Evolutionary conservation across 495 filamentous ascomycete genomes (phyloP).

Genomic region (Xylaria acuta): DNA sequence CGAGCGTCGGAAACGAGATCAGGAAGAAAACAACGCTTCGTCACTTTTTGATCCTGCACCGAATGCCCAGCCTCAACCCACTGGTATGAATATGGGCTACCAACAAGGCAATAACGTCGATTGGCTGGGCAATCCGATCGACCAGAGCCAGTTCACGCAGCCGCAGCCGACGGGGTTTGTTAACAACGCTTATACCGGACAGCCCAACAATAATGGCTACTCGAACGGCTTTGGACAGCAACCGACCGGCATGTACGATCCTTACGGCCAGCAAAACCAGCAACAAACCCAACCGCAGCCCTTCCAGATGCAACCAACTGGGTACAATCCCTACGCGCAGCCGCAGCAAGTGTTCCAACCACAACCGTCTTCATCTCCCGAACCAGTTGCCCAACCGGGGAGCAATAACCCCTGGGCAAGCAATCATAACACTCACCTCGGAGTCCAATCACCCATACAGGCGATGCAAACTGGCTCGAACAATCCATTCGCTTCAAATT

Average conservation of each 20-base stretch:
- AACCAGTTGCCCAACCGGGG: slow-evolving; percentile 69
- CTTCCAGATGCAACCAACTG: slow-evolving; percentile 48
- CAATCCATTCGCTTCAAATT: slow-evolving; percentile 82
- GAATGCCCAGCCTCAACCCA: slow-evolving; percentile 72
- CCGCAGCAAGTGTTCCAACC: slow-evolving; percentile 50
- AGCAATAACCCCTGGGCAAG: slow-evolving; percentile 86
- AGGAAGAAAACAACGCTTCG: slow-evolving; percentile 87
- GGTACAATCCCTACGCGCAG: slow-evolving; percentile 56
- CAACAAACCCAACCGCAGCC: slow-evolving; percentile 62
- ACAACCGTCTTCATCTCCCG: slow-evolving; percentile 57
- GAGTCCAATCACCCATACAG: slow-evolving; percentile 56
- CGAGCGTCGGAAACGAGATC: slow-evolving; percentile 82
- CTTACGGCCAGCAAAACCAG: slow-evolving; percentile 64
- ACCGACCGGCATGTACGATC: slow-evolving; percentile 46
- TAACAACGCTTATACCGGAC: slow-evolving; percentile 82
- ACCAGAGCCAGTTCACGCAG: slow-evolving; percentile 64
- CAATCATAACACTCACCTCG: slow-evolving; percentile 48
- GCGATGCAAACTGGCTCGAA: slow-evolving; percentile 87
- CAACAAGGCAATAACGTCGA: slow-evolving; percentile 95
- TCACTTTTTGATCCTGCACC: slow-evolving; percentile 80
- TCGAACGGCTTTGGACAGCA: slow-evolving; percentile 49
- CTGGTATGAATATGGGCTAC: slow-evolving; percentile 93
- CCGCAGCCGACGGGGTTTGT: slow-evolving; percentile 84
- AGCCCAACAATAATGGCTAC: slow-evolving; percentile 59
- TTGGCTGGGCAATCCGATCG: slow-evolving; percentile 93